Percentiles rank a stretch among this genome's conserved stretches.
Evolutionary conservation across 176 grass and related monocot species (phyloP).

Genomic region (Miscanthus lutarioriparius): DNA sequence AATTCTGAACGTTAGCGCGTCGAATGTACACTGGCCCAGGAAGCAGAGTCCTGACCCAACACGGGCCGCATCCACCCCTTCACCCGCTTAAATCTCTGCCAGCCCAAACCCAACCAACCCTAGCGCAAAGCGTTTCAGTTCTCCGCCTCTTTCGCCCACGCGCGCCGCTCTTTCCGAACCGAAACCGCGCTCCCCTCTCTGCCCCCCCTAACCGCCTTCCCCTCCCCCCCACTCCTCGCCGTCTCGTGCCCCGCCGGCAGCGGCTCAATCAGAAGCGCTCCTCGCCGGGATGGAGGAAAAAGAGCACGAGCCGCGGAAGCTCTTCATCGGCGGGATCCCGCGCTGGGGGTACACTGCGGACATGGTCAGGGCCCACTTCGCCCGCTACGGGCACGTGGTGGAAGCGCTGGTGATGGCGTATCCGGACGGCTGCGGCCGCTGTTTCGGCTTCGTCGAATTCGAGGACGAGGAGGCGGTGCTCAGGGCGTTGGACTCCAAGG

Average conservation of each 20-base stretch:
- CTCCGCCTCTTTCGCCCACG: not conserved
- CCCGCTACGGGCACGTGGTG: slow-evolving; percentile 49
- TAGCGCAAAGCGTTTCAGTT: not conserved
- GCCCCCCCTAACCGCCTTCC: not conserved
- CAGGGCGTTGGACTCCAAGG: slow-evolving; percentile 39
- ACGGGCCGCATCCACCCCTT: not conserved
- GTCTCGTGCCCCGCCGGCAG: not conserved
- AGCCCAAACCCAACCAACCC: slow-evolving; percentile 15
- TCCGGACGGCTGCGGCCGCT: slow-evolving; percentile 27
- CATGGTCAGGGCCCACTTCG: slow-evolving; percentile 49
- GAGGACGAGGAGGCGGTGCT: slow-evolving; percentile 27
- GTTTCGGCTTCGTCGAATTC: slow-evolving; percentile 78
- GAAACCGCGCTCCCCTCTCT: not conserved
- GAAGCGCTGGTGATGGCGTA: slow-evolving; percentile 40
- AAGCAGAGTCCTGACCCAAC: not conserved
- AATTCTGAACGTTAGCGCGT: not conserved
- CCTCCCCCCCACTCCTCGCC: not conserved
- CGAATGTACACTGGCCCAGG: not conserved
- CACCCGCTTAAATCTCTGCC: not conserved
- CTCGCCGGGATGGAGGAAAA: not conserved
- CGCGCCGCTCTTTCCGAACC: slow-evolving; percentile 1
- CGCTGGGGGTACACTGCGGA: not conserved
- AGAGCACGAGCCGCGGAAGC: slow-evolving; percentile 39
- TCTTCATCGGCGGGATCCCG: slow-evolving; percentile 64
- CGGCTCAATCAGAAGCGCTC: not conserved